Conservation (phyloP, 2,329 filamentous ascomycete genomes). For the Calycina marina region DNA sequence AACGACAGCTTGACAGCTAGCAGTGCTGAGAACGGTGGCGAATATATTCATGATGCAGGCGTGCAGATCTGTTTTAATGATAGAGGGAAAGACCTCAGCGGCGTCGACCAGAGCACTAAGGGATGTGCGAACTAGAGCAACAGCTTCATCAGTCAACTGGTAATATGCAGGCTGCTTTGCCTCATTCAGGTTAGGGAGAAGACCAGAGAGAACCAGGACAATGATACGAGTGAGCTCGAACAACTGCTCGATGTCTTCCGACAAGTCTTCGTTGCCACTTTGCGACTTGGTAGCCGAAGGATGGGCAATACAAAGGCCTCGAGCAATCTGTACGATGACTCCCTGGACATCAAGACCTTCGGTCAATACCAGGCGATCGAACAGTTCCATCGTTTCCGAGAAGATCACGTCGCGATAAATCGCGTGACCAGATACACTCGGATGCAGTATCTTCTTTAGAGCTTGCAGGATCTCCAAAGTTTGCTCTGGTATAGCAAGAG, state of each 20-base stretch:
- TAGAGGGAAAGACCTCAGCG: conserved; percentile 85
- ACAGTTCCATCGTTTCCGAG: conserved; percentile 88
- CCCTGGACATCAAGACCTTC: conserved; percentile 79
- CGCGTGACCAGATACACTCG: conserved; percentile 87
- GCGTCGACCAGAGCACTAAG: conserved; percentile 86
- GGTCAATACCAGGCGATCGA: conserved; percentile 83
- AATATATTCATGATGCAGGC: conserved; percentile 97
- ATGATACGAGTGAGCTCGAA: conserved; percentile 96
- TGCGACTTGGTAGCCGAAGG: conserved; percentile 66
- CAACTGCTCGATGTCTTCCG: conserved; percentile 93
- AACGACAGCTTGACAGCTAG: conserved; percentile 73
- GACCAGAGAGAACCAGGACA: conserved; percentile 75
- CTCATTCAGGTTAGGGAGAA: conserved; percentile 71
- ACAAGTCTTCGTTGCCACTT: conserved; percentile 62
- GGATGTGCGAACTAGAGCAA: conserved; percentile 63
- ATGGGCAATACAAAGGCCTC: conserved; percentile 79
- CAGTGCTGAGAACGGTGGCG: conserved; percentile 77
- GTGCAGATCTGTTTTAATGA: conserved; percentile 92
- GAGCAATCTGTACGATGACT: conserved; percentile 87
- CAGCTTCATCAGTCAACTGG: conserved; percentile 75
- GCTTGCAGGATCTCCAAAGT: conserved; percentile 80
- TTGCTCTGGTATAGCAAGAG: conserved; percentile 60
- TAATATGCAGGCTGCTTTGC: conserved; percentile 46
- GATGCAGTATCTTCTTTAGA: conserved; percentile 86
- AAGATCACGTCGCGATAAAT: conserved; percentile 96